Conservation (phyloP, 257 asterid genomes). For the Solanum chmielewskii region DNA sequence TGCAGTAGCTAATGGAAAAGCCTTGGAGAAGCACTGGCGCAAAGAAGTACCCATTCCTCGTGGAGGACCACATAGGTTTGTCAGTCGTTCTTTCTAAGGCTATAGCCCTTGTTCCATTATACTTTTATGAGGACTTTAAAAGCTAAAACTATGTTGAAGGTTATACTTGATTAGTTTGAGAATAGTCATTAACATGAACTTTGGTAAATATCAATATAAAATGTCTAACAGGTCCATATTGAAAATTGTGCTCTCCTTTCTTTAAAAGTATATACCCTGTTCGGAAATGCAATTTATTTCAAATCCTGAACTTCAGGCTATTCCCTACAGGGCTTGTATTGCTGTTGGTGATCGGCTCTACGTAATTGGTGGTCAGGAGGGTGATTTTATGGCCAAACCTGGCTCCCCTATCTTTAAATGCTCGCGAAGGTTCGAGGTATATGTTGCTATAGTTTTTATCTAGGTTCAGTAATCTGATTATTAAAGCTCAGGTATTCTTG, state of each 20-base stretch:
- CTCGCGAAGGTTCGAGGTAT: constrained; percentile 66
- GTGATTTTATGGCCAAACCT: constrained; percentile 77
- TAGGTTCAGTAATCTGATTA: not conserved
- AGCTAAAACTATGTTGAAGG: not conserved
- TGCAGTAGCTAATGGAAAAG: constrained; percentile 54
- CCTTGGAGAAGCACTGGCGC: constrained; percentile 52
- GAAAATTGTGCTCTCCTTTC: not conserved
- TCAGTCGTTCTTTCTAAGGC: not conserved
- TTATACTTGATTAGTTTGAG: not conserved
- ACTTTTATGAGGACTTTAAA: not conserved
- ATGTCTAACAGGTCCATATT: not conserved
- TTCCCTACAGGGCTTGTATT: constrained; percentile 43
- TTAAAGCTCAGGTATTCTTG: not conserved
- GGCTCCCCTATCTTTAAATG: constrained; percentile 75
- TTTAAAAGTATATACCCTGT: not conserved
- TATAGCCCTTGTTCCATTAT: not conserved
- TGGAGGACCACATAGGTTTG: constrained; percentile 70
- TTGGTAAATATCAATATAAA: not conserved
- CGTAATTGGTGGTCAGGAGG: constrained; percentile 84
- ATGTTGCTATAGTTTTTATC: not conserved
- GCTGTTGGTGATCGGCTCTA: constrained; percentile 43
- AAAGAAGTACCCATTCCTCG: constrained; percentile 56
- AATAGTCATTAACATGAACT: not conserved
- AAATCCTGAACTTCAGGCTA: not conserved
- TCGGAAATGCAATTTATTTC: not conserved